Base-by-base conservation (phyloP, 2,329 filamentous ascomycete species). In the Ambrosiella xylebori region DNA sequence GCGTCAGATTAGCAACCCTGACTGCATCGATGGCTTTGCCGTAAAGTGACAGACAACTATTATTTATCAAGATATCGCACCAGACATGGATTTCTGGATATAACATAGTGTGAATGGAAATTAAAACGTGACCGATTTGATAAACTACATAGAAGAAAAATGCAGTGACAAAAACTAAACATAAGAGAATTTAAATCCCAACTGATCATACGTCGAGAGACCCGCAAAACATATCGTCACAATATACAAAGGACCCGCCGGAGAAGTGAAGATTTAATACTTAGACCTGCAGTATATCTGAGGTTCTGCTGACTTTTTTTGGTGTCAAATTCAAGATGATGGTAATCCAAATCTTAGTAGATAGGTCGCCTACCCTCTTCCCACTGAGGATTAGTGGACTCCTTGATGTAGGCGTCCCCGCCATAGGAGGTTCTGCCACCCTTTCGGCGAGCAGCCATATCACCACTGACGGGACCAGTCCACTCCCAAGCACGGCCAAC, bases 401-500 rank as follows among this genome's bases (percentile, higher is more conserved):
- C 57, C 17, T 68, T 70, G 45, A 71, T 63, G 35, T 73, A 50
- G 71, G 2, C 69, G 64, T 7, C 69, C 70, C 65, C 69, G 73
- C 1, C 76, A 79, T 11, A 75, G 71, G n/a, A 78, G 71, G 1
- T 73, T 76, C 39, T 77, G 71, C 54, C 75, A 71, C 47, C 75
- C 68, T 19, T 60, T 35, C 59, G 41, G 9, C 59, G 55, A 8
- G 40, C 15, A 12, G 68, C 68, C 38, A 66, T 69, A 39, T 73
- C 72, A 15, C 73, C 74, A 15, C 72, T 68, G 15, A 75, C 71
- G 12, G 80, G 78, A 1, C 81, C 81, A 61, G 85, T 84, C 81
- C 81, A 85, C 66, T 85, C 82, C 81, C 81, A 85, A 1, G 80
- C 81, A 36, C 80, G 73, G 36, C 79, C 80, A 37, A 85, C 76